Conservation (phyloP, 768 basidiomycete species). For the Boletus eberwhitei region DNA sequence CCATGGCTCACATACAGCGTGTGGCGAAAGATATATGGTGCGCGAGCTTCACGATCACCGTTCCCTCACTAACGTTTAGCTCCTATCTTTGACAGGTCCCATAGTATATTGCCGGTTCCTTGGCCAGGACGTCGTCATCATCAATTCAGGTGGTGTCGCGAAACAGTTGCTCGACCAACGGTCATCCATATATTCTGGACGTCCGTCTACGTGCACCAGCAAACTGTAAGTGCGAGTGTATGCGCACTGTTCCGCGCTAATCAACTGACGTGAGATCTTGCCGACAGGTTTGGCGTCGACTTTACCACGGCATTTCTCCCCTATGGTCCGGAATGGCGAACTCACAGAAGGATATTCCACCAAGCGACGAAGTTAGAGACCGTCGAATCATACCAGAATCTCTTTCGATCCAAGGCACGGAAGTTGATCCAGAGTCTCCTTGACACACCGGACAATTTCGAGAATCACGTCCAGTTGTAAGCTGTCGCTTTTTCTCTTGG, state of each 20-base stretch:
- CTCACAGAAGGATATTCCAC: constrained; percentile 28
- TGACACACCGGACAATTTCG: constrained; percentile 22
- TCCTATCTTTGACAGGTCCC: constrained; percentile 18
- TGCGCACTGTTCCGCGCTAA: background rate
- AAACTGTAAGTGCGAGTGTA: constrained; percentile 19
- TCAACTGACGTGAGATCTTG: background rate
- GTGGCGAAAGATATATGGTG: constrained; percentile 30
- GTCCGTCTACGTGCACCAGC: constrained; percentile 17
- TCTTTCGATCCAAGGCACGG: constrained; percentile 22
- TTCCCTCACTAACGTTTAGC: background rate
- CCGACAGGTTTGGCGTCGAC: constrained; percentile 27
- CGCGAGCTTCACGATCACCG: background rate
- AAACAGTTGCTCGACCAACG: constrained; percentile 30
- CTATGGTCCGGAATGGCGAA: constrained; percentile 27
- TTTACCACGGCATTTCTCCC: constrained; percentile 29
- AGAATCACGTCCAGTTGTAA: constrained; percentile 25
- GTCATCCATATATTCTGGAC: constrained; percentile 29
- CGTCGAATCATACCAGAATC: constrained; percentile 17
- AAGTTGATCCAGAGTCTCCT: constrained; percentile 21
- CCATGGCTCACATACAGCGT: constrained; percentile 29
- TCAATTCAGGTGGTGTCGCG: constrained; percentile 26
- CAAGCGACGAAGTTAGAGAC: constrained; percentile 24
- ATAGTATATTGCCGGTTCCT: constrained; percentile 28
- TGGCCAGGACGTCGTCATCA: constrained; percentile 25
- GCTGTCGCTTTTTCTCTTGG: background rate